Conservation (phyloP, 2,329 filamentous ascomycete genomes). For the Penicillium palitans region DNA sequence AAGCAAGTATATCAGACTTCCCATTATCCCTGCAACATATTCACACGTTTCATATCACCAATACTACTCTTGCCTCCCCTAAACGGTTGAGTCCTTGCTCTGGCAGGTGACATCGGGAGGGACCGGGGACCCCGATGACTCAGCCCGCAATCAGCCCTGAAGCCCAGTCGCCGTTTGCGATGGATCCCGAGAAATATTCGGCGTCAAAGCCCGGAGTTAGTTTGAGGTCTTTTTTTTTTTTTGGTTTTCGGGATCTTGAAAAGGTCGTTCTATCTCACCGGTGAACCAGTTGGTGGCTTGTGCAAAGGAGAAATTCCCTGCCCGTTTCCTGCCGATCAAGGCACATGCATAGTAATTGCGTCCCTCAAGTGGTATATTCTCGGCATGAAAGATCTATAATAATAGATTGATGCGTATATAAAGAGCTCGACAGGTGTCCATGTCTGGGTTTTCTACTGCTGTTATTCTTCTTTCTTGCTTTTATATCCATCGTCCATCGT, state of each 20-base stretch:
- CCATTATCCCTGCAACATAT: constrained; percentile 31
- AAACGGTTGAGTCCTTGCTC: constrained; percentile 9
- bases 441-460: background rate
- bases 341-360: background rate
- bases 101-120: constrained; percentile 31
- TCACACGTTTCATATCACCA: background rate
- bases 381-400: background rate
- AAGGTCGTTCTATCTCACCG: background rate
- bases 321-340: background rate
- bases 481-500: background rate
- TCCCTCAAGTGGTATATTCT: background rate
- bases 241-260: background rate
- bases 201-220: constrained; percentile 4
- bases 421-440: too few species aligned
- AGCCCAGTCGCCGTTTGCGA: background rate
- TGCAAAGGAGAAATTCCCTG: background rate
- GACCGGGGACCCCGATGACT: constrained; percentile 18
- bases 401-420: background rate
- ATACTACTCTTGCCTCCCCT: constrained; percentile 3
- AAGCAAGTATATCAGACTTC: constrained; percentile 27
- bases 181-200: constrained; percentile 21
- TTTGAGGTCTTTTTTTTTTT: background rate
- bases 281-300: background rate
- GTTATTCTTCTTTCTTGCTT: background rate
- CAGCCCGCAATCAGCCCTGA: constrained; percentile 1